Conservation (phyloP, 2,329 filamentous ascomycete genomes). For the Penicillium sp. region DNA sequence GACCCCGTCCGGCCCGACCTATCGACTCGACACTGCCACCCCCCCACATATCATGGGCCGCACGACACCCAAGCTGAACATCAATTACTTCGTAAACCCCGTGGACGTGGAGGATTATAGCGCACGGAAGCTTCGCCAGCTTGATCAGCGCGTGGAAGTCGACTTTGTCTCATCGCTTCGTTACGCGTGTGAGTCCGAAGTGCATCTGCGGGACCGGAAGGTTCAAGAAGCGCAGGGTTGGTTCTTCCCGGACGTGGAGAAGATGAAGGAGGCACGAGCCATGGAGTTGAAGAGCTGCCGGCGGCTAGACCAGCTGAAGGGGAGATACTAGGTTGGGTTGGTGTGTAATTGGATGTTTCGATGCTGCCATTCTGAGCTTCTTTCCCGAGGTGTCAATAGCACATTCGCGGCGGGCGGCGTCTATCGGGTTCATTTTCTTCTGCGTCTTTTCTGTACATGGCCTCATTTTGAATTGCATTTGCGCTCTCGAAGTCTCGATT, state of each 20-base stretch:
- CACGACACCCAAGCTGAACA: constrained; percentile 65
- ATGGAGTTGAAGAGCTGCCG: constrained; percentile 61
- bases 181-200: constrained; percentile 72
- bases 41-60: constrained; percentile 73
- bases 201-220: constrained; percentile 61
- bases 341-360: constrained; percentile 8
- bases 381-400: constrained; percentile 14
- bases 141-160: constrained; percentile 76
- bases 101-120: constrained; percentile 69
- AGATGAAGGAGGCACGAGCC: constrained; percentile 67
- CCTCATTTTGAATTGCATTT: constrained; percentile 16
- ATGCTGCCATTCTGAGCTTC: constrained; percentile 9
- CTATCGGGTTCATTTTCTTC: constrained; percentile 8
- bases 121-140: constrained; percentile 63
- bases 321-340: constrained; percentile 28
- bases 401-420: constrained; percentile 16
- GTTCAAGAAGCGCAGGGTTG: constrained; percentile 79
- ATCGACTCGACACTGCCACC: constrained; percentile 70
- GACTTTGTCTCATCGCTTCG: constrained; percentile 67
- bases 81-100: constrained; percentile 85
- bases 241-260: constrained; percentile 77
- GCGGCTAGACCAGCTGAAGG: constrained; percentile 53
- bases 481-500: too few species aligned
- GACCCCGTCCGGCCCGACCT: constrained; percentile 60
- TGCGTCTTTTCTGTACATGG: constrained; percentile 13